Percentiles rank a stretch among this genome's conserved stretches.
Conservation (phyloP, 495 filamentous ascomycete genomes). For the Aspergillus baeticus region DNA sequence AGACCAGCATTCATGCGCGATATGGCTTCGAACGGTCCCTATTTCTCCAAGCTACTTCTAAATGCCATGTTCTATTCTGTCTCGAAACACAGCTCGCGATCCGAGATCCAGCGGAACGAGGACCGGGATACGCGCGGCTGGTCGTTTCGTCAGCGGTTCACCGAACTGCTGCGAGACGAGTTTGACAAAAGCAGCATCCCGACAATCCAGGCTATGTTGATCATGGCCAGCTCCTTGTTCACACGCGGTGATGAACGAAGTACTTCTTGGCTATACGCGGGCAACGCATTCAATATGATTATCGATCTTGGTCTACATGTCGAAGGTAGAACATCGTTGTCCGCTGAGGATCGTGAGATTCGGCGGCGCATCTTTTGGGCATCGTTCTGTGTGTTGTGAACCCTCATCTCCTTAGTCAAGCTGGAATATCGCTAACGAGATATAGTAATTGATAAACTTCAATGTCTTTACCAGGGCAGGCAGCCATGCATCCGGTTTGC, state of each 20-base stretch:
- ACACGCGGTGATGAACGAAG: slow-evolving; percentile 38
- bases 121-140: slow-evolving; percentile 37
- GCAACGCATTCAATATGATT: slow-evolving; percentile 44
- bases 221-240: slow-evolving; percentile 41
- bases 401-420: too few species aligned
- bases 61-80: slow-evolving; percentile 47
- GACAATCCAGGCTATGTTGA: slow-evolving; percentile 43
- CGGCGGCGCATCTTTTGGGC: slow-evolving; percentile 41
- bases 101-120: slow-evolving; percentile 31
- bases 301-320: slow-evolving; percentile 46
- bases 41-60: slow-evolving; percentile 45
- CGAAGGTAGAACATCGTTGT: slow-evolving; percentile 15
- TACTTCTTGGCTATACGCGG: slow-evolving; percentile 45
- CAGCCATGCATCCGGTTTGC: slow-evolving; percentile 28
- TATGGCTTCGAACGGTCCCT: slow-evolving; percentile 40
- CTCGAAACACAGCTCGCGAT: slow-evolving; percentile 34
- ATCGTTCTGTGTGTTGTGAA: slow-evolving; percentile 28
- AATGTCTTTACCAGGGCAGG: slow-evolving; percentile 34
- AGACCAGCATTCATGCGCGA: slow-evolving; percentile 38
- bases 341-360: slow-evolving; percentile 43
- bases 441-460: slow-evolving; percentile 29
- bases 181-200: slow-evolving; percentile 45
- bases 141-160: slow-evolving; percentile 34
- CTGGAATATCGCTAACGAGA: too few species aligned
- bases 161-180: slow-evolving; percentile 34